A percentile compares a stretch with the other conserved stretches of the same genome.
Evolutionary conservation across 495 filamentous ascomycete species (phyloP).

Genomic region (Aspergillus cavernicola): DNA sequence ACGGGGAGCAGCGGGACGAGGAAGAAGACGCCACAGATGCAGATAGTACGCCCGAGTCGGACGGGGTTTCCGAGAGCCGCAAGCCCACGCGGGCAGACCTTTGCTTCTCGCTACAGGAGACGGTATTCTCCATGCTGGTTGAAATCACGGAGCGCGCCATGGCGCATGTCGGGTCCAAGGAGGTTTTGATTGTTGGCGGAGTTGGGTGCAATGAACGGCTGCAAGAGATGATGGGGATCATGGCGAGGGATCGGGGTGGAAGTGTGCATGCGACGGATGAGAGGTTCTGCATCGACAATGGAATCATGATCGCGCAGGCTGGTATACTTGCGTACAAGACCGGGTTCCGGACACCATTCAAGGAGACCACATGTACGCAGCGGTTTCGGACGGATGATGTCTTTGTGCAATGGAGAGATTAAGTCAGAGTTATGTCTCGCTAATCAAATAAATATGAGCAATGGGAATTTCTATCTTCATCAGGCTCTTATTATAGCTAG

Average conservation of each 20-base stretch:
- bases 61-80: conserved; percentile 30
- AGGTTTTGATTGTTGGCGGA: conserved; percentile 95
- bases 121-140: conserved; percentile 91
- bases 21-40: conserved; percentile 16
- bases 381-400: conserved; percentile 95
- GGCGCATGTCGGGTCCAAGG: conserved; percentile 88
- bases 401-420: conserved; percentile 82
- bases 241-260: conserved; percentile 88
- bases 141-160: conserved; percentile 98
- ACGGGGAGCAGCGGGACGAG: conserved; percentile 34
- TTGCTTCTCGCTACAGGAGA: conserved; percentile 94
- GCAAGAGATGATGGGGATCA: conserved; percentile 97
- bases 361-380: conserved; percentile 88
- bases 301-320: conserved; percentile 99
- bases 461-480: background rate
- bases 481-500: background rate
- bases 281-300: conserved; percentile 97
- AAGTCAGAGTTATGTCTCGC: background rate
- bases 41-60: background rate
- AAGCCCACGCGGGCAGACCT: conserved; percentile 77
- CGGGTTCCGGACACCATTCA: conserved; percentile 69
- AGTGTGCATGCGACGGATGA: conserved; percentile 94
- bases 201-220: conserved; percentile 95
- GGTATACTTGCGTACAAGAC: conserved; percentile 79
- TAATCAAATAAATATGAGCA: background rate